Evolutionary conservation across 139 green algal species (phyloP).

Genomic region (Yamagishiella unicocca): DNA sequence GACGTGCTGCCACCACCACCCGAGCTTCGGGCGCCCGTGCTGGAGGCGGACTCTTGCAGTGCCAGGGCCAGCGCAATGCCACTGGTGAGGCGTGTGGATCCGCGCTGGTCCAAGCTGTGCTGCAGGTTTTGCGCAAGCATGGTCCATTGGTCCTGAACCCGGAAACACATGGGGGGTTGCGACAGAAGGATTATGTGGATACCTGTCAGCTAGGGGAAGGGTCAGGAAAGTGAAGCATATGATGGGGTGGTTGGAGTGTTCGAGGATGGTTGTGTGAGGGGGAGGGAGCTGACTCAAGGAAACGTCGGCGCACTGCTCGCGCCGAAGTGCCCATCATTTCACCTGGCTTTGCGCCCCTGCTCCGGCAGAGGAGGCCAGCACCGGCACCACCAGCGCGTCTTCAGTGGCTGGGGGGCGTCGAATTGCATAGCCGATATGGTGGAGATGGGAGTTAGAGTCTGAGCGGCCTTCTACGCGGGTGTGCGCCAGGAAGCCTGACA

Average conservation of each 20-base stretch:
- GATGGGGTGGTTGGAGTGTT: background rate
- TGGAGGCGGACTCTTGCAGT: background rate
- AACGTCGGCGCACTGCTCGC: too few relatives aligned
- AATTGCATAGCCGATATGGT: too few relatives aligned
- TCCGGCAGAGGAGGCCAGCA: too few relatives aligned
- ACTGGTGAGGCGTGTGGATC: background rate
- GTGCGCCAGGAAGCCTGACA: background rate
- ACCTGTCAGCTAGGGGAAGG: background rate
- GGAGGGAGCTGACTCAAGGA: too few relatives aligned
- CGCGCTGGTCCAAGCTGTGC: constrained; percentile 26
- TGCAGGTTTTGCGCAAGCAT: background rate
- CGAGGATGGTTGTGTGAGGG: too few relatives aligned
- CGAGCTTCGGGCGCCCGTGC: background rate
- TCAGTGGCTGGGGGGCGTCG: too few relatives aligned
- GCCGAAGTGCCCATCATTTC: too few relatives aligned
- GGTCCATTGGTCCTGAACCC: background rate
- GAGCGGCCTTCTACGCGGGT: background rate
- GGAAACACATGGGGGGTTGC: background rate
- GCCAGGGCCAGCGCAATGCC: constrained; percentile 7
- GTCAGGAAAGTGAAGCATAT: background rate
- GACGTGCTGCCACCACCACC: background rate
- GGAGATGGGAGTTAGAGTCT: too few relatives aligned
- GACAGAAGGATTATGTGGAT: background rate
- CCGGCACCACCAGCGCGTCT: too few relatives aligned
- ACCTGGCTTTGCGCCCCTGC: too few relatives aligned